Base-by-base conservation (phyloP, 345 rosid genomes). In the Sonneratia alba region DNA sequence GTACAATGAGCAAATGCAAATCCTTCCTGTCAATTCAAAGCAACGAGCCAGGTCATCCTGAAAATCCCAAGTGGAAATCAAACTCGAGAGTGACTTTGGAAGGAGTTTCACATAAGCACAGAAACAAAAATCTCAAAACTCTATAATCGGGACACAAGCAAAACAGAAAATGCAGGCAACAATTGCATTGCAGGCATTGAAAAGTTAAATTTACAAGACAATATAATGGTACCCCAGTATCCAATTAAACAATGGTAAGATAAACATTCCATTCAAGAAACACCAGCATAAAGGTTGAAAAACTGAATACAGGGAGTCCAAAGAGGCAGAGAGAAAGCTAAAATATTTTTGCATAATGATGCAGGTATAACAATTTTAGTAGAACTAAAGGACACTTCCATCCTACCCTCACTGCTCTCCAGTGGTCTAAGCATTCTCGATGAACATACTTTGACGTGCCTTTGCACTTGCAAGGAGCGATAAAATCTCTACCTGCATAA, bases 1-100 rank as follows among this genome's bases (percentile, higher is more conserved):
- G 98, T 96, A 82, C 99, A 96, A 79, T 96, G 99, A 62, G 98
- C 93, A 89, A 96, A 96, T 70, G 99, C 98, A 83, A 92, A 92
- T 62, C 98, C 97, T 91, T 96, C 99, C 98, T 96, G 88, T 74
- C 83, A 59, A 34, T 70, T 11, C 34, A 59, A 36, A 73, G 37
- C 15, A 56, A 49, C 32, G 38, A 13, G 11, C 45, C 13, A 68
- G 72, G n/a, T 69, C 51, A 53, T 53, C 24, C 22, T 53, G 27
- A 57, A 57, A 22, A 57, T 22, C 63, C 63, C n/a, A 9, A 22
- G 63, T n/a, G 32, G 13, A 22, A 22, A 57, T 57, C 4, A 57
- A 22, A n/a, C 3, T 6, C n/a, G 63, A 57, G 63, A n/a, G 32
- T 47, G 51, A 57, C 8, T 3, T n/a, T 57, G 34, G 63, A 57